Evolutionary conservation across 106 monocot species (phyloP), one percentile per base, ranked within the genome.

Genomic region (Xerophyta viscosa): DNA sequence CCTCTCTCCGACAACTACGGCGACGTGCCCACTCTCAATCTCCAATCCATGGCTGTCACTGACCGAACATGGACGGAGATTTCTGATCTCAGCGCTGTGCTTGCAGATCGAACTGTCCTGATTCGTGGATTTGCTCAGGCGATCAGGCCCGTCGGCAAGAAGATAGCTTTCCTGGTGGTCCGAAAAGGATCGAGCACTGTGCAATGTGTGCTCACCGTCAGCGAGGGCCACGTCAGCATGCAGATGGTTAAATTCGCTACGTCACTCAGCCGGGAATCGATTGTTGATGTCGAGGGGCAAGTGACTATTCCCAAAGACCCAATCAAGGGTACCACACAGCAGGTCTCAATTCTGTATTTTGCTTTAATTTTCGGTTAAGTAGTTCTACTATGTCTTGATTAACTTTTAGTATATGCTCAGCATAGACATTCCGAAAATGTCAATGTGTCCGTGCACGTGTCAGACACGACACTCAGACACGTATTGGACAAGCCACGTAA

Each of bases 241-340:
- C 79, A 80, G 66, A 86, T 91, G 91, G 91, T 86, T 41, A 78
- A 75, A 60, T 92, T 67, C 42, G 86, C 79, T 3, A 73, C 69
- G 13, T 68, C 62, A 24, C 47, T 92, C 19, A 86, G 76, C 54
- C 52, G 63, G 39, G 91, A 92, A 52, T 92, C 91, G 8, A 65
- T 82, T 18, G 61, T 92, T 8, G 91, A 92, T 24, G 52, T 86
- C 2, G 73, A 82, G 37, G 91, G 86, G 10, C 14, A 76, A n/a
- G 69, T 92, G 5, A 66, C 78, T 0, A 46, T 79, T 14, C 91
- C 91, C 0, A 62, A 70, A 29, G 70, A 75, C 7, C 72, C 72
- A 1, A 82, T 92, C 56, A 82, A 71, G 41, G 86, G 76, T 24
- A 66, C 91, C 20, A 67, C 91, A 1, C 91, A 92, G 70, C 91